Conservation (phyloP, 2,329 filamentous ascomycete species). For the Camillea tinctor region DNA sequence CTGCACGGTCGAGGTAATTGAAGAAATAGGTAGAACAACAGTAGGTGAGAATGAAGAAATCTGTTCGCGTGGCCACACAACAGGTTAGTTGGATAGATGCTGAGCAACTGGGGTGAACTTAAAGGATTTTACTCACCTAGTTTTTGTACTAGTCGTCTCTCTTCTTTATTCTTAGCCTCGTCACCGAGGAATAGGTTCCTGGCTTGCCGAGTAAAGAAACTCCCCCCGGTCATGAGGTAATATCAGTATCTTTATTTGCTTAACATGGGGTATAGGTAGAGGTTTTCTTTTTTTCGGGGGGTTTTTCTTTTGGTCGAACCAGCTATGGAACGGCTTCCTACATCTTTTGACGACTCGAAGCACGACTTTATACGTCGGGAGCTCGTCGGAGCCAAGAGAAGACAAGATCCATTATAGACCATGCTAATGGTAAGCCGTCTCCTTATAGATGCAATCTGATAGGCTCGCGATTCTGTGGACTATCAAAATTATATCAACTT, state of each 20-base stretch:
- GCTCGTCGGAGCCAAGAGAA: not conserved
- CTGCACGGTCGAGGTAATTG: conserved; percentile 42
- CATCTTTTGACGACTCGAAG: not conserved
- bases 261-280: no score
- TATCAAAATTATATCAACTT: not conserved
- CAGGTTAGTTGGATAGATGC: conserved; percentile 23
- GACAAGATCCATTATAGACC: not conserved
- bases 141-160: conserved; percentile 30
- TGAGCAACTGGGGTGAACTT: not conserved
- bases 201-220: not conserved
- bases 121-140: conserved; percentile 18
- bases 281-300: no score
- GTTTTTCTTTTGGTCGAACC: no score
- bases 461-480: not conserved
- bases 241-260: no score
- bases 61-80: not conserved
- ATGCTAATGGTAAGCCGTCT: not conserved
- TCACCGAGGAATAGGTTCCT: not conserved
- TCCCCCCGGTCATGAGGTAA: no score
- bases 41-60: conserved; percentile 34
- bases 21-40: conserved; percentile 37
- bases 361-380: not conserved
- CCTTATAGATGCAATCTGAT: not conserved
- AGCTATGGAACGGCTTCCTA: no score
- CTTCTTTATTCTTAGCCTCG: conserved; percentile 20